Evolutionary conservation across 441 rosid species (phyloP), one percentile per base, ranked within the genome.

Genomic region (Pelargonium myrrhifolium): DNA sequence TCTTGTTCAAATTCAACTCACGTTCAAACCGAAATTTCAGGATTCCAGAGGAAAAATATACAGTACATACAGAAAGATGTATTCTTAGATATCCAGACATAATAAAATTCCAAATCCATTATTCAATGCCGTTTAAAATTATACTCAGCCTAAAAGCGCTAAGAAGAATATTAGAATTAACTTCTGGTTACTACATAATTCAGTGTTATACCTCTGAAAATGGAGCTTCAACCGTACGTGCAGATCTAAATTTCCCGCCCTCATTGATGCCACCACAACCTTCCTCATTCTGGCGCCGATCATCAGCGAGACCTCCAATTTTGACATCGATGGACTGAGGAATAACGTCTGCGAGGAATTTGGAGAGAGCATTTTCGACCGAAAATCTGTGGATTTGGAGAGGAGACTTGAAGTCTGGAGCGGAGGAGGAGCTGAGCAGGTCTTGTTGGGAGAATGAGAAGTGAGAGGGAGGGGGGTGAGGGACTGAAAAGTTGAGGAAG

Each of bases 401-500:
- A 66, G 75, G 68, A 47, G 72, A 31, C 37, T 78, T 67, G 71
- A 71, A 69, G 28, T 68, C 6, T 17, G 81, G 73, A 66, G 60
- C 76, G 67, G 77, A 82, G 67, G 11, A 65, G 74, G 39, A 65
- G 62, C 72, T 69, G 22, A 79, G 81, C 67, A 67, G 67, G 18
- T 62, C 80, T 22, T 76, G 79, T 26, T 37, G 63, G 64, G 68
- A 68, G 77, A 12, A 28, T 64, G 77, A 61, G 68, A 74, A 61
- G 17, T 20, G 70, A 42, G 69, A 49, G 61, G 61, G 61, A 18
- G 26, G 74, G 31, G 81, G 68, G 47, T 53, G 75, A 78, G 93
- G 89, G 35, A 79, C 76, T 6, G 92, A 86, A 31, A 93, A 88
- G 56, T 77, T 76, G 53, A 87, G 88, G 81, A 90, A 88, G 66